phyloP scores from a whole-genome alignment of 768 basidiomycete species.

The Phylloporus sp. region DNA sequence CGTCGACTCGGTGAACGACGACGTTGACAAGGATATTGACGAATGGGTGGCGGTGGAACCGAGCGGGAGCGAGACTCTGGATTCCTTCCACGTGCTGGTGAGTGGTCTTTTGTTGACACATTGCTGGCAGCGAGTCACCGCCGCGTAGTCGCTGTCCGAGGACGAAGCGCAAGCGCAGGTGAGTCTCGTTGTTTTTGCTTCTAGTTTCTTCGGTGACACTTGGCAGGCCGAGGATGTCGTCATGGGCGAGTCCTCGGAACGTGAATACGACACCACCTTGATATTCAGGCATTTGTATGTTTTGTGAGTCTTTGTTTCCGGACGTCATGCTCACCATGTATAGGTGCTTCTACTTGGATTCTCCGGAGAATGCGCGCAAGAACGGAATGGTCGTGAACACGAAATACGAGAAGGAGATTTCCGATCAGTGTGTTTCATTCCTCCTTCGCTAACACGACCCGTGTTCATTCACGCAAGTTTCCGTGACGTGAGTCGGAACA shows the following conservation, averaged over 20 bases:
- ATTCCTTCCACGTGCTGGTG: conserved; percentile 14
- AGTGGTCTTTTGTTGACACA: background rate
- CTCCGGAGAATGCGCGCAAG: conserved; percentile 62
- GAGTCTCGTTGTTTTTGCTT: background rate
- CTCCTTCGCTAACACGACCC: background rate
- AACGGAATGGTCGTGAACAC: conserved; percentile 57
- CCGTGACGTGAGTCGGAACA: conserved; percentile 41
- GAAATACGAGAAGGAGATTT: conserved; percentile 49
- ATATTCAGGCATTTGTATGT: conserved; percentile 84
- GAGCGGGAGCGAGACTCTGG: conserved; percentile 21
- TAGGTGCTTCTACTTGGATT: conserved; percentile 88
- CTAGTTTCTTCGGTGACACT: background rate
- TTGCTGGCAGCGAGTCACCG: background rate
- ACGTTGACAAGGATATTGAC: conserved; percentile 37
- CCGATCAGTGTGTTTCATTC: conserved; percentile 42
- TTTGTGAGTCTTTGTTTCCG: background rate
- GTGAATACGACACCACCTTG: conserved; percentile 71
- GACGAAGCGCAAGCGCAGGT: conserved; percentile 8
- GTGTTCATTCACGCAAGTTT: conserved; percentile 42
- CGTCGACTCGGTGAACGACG: conserved; percentile 64
- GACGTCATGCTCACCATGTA: background rate
- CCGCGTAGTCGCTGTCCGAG: conserved; percentile 11
- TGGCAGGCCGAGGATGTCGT: conserved; percentile 32
- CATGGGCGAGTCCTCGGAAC: conserved; percentile 75
- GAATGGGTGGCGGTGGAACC: conserved; percentile 36